Evolutionary conservation across 805 yeast genomes (phyloP).

Genomic region (Phaffomyces thermotolerans): DNA sequence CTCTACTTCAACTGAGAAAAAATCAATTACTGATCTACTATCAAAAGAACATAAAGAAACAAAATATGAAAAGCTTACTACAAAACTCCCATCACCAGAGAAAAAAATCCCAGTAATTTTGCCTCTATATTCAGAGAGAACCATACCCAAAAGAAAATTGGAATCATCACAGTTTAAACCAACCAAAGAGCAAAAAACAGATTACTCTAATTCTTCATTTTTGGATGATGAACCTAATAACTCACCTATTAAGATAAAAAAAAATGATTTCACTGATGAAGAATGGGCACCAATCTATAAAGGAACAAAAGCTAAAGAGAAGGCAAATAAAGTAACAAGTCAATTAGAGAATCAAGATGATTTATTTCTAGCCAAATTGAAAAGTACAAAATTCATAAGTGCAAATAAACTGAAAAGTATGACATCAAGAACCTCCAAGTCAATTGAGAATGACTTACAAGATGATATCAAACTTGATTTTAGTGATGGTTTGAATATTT

Average conservation of each 20-base stretch:
- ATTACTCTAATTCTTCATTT: too few species aligned
- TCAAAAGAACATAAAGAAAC: too few species aligned
- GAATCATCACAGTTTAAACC: too few species aligned
- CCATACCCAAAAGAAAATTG: too few species aligned
- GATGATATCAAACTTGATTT: constrained; percentile 7
- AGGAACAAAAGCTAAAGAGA: constrained; percentile 2
- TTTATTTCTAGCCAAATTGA: constrained; percentile 8
- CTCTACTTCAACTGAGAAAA: too few species aligned
- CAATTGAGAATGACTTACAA: constrained; percentile 8
- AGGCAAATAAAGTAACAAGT: not conserved
- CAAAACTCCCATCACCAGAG: too few species aligned
- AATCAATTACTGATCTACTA: too few species aligned
- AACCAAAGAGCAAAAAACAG: too few species aligned
- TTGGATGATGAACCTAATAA: too few species aligned
- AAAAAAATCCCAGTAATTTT: too few species aligned
- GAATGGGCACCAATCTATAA: constrained; percentile 3
- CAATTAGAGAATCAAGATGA: not conserved
- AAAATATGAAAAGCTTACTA: too few species aligned
- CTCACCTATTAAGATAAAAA: not conserved
- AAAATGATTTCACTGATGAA: not conserved
- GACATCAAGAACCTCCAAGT: not conserved
- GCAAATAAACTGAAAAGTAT: constrained; percentile 5
- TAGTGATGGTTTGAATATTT: not conserved
- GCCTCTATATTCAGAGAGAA: too few species aligned
- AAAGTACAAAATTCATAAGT: constrained; percentile 8